phyloP scores from a whole-genome alignment of 768 basidiomycete genomes.

The Rhodotorula kratochvilovae region DNA sequence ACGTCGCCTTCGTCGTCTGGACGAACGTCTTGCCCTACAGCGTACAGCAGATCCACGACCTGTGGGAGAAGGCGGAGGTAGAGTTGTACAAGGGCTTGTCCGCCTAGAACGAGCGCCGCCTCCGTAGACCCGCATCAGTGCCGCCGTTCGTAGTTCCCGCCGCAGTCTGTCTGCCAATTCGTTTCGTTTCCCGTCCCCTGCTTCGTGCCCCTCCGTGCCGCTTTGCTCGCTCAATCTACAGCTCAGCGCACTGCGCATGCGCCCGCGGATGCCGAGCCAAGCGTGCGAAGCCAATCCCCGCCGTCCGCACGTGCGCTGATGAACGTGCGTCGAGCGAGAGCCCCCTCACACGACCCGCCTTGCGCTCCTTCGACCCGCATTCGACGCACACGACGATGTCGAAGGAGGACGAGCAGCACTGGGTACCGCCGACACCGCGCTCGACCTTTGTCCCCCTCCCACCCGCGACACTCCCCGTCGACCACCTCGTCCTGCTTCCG shows the following conservation, averaged over 20 bases:
- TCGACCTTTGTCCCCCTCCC: conserved; percentile 17
- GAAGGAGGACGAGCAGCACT: background rate
- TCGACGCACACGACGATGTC: background rate
- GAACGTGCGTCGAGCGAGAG: background rate
- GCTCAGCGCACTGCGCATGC: too few species aligned
- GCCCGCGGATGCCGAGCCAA: too few species aligned
- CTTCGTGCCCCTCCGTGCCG: too few species aligned
- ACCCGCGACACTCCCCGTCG: conserved; percentile 9
- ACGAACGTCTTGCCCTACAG: background rate
- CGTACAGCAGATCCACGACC: background rate
- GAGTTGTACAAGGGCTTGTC: background rate
- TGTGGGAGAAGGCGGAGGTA: background rate
- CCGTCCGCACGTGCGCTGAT: background rate
- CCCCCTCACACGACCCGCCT: background rate
- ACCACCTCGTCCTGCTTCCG: conserved; percentile 33
- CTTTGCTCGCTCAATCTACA: too few species aligned
- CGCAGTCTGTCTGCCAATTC: too few species aligned
- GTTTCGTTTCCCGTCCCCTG: too few species aligned
- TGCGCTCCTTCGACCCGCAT: background rate
- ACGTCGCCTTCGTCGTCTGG: background rate
- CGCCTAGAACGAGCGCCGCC: background rate
- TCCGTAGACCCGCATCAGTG: too few species aligned
- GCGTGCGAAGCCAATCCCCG: background rate
- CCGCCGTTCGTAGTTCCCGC: too few species aligned
- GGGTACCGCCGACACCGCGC: conserved; percentile 28